Evolutionary conservation across 805 yeast genomes (phyloP).

Genomic region (Metschnikowia vanudenii): DNA sequence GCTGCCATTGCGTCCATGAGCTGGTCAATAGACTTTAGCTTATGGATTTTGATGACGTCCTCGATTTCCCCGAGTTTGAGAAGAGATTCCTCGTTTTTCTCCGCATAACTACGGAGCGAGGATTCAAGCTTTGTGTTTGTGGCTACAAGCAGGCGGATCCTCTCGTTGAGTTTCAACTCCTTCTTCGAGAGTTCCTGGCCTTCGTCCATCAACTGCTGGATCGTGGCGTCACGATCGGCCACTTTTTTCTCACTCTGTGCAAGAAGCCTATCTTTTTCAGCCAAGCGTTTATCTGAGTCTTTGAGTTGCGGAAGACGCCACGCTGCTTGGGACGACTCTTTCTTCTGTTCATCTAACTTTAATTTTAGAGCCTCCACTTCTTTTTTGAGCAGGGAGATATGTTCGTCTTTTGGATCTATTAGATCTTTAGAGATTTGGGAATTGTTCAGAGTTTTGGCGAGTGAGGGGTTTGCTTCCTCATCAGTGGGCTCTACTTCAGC

Average conservation of each 20-base stretch:
- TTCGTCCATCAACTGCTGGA: constrained; percentile 67
- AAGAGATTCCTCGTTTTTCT: constrained; percentile 32
- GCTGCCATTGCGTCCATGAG: constrained; percentile 23
- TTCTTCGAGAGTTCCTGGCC: constrained; percentile 70
- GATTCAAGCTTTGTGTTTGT: constrained; percentile 31
- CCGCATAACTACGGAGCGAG: constrained; percentile 28
- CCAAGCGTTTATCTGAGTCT: constrained; percentile 1
- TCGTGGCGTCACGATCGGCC: constrained; percentile 55
- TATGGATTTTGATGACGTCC: constrained; percentile 27
- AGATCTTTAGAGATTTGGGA: no score
- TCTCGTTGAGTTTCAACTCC: constrained; percentile 66
- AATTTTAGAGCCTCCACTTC: constrained; percentile 1
- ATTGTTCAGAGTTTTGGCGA: no score
- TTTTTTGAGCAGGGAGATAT: not conserved
- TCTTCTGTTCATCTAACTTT: constrained; percentile 2
- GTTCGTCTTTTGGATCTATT: not conserved
- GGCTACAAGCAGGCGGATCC: constrained; percentile 58
- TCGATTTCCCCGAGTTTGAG: constrained; percentile 41
- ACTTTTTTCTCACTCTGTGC: constrained; percentile 27
- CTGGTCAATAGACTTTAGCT: constrained; percentile 30
- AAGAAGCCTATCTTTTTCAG: constrained; percentile 7
- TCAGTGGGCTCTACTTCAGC: no score
- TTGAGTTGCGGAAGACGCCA: not conserved
- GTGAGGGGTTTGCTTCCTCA: no score
- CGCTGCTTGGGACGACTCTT: not conserved